Evolutionary conservation across 495 filamentous ascomycete genomes (phyloP).

Genomic region (Corynascus novoguineensis): DNA sequence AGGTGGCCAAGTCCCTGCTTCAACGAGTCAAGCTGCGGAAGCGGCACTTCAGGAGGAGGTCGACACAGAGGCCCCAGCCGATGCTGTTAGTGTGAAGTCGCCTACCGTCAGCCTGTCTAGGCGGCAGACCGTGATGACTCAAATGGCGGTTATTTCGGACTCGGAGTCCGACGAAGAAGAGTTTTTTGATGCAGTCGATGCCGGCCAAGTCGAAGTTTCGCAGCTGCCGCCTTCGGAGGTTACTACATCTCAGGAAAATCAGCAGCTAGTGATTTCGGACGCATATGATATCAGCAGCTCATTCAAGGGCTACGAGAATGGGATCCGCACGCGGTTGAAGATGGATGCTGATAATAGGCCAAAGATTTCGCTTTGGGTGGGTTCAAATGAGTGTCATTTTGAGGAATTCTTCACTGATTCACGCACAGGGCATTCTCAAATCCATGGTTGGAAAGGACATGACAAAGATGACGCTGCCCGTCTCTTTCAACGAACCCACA

Average conservation of each 20-base stretch:
- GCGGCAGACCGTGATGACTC: conserved; percentile 53
- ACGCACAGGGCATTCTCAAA: conserved; percentile 77
- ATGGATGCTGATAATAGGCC: conserved; percentile 90
- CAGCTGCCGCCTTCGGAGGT: conserved; percentile 45
- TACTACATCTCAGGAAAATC: conserved; percentile 35
- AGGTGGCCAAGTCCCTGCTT: conserved; percentile 34
- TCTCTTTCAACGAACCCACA: conserved; percentile 98
- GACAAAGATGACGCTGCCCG: conserved; percentile 98
- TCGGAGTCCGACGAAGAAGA: conserved; percentile 84
- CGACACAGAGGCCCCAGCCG: conserved; percentile 26
- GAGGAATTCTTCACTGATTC: background rate
- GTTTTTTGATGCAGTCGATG: conserved; percentile 95
- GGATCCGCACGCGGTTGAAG: conserved; percentile 67
- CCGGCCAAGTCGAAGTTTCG: conserved; percentile 79
- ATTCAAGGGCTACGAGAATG: conserved; percentile 87
- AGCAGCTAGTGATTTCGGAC: conserved; percentile 39
- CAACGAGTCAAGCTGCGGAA: conserved; percentile 31
- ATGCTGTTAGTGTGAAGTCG: conserved; percentile 37
- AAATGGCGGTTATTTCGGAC: conserved; percentile 63
- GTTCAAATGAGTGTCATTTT: conserved; percentile 22
- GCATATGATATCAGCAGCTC: conserved; percentile 63
- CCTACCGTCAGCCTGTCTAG: conserved; percentile 42
- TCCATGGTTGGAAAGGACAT: conserved; percentile 99
- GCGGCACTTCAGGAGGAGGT: conserved; percentile 32
- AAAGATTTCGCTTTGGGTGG: conserved; percentile 92